A percentile compares a stretch with the other conserved stretches of the same genome.
Conservation (phyloP, 129 eudicot genomes). For the Escallonia herrerae region DNA sequence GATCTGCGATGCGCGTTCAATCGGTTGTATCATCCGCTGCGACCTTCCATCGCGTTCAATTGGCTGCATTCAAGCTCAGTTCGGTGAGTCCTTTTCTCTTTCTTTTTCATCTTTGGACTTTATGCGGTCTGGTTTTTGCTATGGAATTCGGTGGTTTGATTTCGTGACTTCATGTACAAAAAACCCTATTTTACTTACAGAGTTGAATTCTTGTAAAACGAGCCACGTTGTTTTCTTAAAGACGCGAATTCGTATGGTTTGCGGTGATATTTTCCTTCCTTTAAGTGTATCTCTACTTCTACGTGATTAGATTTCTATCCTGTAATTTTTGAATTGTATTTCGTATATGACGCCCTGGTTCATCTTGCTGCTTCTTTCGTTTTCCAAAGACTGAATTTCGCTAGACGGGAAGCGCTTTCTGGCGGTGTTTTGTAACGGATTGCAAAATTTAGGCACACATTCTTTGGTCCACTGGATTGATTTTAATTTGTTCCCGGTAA, state of each 20-base stretch:
- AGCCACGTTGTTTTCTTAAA: background rate
- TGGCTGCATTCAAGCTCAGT: constrained; percentile 13
- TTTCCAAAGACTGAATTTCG: too few species aligned
- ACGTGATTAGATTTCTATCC: too few species aligned
- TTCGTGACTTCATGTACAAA: background rate
- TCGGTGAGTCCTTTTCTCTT: constrained; percentile 17
- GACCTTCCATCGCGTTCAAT: background rate
- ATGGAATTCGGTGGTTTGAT: background rate
- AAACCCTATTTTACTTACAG: background rate
- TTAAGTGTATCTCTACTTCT: too few species aligned
- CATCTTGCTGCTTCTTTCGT: too few species aligned
- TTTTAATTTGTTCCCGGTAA: too few species aligned
- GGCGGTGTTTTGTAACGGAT: too few species aligned
- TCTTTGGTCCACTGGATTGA: too few species aligned
- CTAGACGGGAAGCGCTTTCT: too few species aligned
- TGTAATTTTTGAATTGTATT: too few species aligned
- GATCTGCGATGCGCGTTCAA: constrained; percentile 18
- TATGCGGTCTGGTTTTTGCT: background rate
- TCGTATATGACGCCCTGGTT: too few species aligned
- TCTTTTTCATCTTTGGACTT: background rate
- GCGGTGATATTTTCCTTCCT: background rate
- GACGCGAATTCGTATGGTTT: background rate
- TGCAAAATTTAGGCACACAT: too few species aligned
- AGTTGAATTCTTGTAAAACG: background rate
- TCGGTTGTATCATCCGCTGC: background rate